Base-by-base conservation (phyloP, 2,329 filamentous ascomycete species). In the Botrytis porri region DNA sequence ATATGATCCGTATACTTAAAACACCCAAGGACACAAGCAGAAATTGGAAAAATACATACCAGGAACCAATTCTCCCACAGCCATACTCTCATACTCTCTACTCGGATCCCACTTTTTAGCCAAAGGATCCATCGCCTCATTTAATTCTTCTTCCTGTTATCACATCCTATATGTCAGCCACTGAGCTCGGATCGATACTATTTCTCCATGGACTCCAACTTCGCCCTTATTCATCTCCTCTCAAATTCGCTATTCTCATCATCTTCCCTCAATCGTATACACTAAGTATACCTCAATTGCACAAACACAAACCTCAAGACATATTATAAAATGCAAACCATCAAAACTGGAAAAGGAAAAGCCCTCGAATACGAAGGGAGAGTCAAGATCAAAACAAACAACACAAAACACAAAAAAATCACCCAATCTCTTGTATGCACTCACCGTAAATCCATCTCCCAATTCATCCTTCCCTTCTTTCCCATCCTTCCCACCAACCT, bases 31-130 rank as follows among this genome's bases (percentile, higher is more conserved):
- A 43, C 3, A 29, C 25, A 61, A 10, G 5, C 1, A 29, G 10
- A 9, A 14, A 62, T 7, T 5, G 7, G 3, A 39, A 41, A 16
- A 8, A 12, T 41, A 48, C 63, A 37, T 51, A 67, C 64, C 64
- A 67, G 35, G 25, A 14, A 37, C 6, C 25, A 66, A 39, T 0
- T 54, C 64, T 37, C 45, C 64, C 25, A 67, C 64, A 1, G 2
- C 16, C 4, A 67, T 1, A 39, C 35, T 39, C 16, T 67, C 64
- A 72, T 88, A 88, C 12, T 83, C 80, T 22, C 83, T 81, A 4
- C 80, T 78, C 0, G 86, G 86, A 35, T 82, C 79, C 82, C 83
- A 84, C 9, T 78, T 75, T 6, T 81, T 77, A 20, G 80, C 80
- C 25, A 82, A 76, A 1, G 84, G 84, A 39, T 84, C 79, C 25